These are phyloP conservation scores for Ploettnerulaceae sp. DNA, from an alignment of 2,329 filamentous ascomycete genomes.

Conservation along the genomic window DNA sequence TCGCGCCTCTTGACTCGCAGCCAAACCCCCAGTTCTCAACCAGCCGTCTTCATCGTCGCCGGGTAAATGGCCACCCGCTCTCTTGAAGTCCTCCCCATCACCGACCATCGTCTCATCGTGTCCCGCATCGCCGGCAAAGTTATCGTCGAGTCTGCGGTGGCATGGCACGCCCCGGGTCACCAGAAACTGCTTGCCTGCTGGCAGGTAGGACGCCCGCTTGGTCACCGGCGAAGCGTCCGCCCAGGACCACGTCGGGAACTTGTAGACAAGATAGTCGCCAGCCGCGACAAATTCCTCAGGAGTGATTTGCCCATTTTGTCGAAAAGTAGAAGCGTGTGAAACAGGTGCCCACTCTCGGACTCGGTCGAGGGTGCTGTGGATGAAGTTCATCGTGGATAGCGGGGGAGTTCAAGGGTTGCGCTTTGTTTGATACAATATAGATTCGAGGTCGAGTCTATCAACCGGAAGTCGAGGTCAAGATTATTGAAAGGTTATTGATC, in stretches of 20 bases:
- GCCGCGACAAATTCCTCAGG: slow-evolving; percentile 95
- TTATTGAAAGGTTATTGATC: neutral
- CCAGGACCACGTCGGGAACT: slow-evolving; percentile 99
- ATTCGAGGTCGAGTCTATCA: neutral
- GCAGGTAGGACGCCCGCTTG: slow-evolving; percentile 76
- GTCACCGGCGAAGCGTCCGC: slow-evolving; percentile 76
- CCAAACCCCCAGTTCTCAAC: slow-evolving; percentile 79
- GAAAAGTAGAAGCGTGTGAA: slow-evolving; percentile 87
- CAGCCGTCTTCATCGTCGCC: slow-evolving; percentile 79
- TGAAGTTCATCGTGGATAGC: slow-evolving; percentile 67
- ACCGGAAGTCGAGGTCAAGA: neutral
- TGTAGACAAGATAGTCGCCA: slow-evolving; percentile 97
- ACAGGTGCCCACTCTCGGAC: slow-evolving; percentile 91
- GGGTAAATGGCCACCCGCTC: slow-evolving; percentile 40
- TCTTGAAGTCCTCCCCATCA: slow-evolving; percentile 63
- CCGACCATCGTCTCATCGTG: slow-evolving; percentile 82
- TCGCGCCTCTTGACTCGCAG: slow-evolving; percentile 69
- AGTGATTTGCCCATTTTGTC: slow-evolving; percentile 89
- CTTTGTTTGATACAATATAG: neutral
- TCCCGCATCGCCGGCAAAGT: slow-evolving; percentile 84
- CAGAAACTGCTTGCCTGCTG: slow-evolving; percentile 87
- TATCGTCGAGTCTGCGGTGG: slow-evolving; percentile 82
- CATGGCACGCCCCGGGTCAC: slow-evolving; percentile 94
- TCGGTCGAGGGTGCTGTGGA: slow-evolving; percentile 88
- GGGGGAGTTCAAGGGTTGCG: slow-evolving; percentile 15